Percentiles rank a stretch among this genome's conserved stretches.
Evolutionary conservation across 2,329 filamentous ascomycete genomes (phyloP).

Genomic region (Trichophyton rubrum): DNA sequence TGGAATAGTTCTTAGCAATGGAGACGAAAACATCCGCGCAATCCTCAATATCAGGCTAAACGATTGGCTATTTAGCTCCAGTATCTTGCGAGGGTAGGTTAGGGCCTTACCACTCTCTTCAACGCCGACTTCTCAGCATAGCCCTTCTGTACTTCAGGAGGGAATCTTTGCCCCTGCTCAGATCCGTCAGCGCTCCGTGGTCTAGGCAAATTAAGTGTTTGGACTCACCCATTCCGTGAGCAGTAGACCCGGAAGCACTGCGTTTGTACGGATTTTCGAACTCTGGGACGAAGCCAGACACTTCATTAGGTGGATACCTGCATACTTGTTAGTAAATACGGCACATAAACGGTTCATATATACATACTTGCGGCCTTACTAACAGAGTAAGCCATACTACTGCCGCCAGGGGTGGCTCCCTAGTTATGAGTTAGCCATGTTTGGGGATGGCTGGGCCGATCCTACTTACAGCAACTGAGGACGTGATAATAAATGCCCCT

Average conservation of each 20-base stretch:
- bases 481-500: constrained; percentile 51
- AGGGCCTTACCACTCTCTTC: constrained; percentile 40
- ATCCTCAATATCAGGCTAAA: constrained; percentile 32
- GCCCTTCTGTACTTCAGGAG: constrained; percentile 43
- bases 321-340: constrained; percentile 3
- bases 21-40: constrained; percentile 30
- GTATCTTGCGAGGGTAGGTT: not conserved
- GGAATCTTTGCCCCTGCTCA: constrained; percentile 43
- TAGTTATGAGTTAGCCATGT: constrained; percentile 27
- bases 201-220: not conserved
- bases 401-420: constrained; percentile 41
- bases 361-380: constrained; percentile 57
- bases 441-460: not conserved
- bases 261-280: constrained; percentile 51
- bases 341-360: not conserved
- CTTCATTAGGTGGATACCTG: constrained; percentile 53
- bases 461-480: constrained; percentile 44
- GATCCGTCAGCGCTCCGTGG: not conserved
- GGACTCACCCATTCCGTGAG: constrained; percentile 53
- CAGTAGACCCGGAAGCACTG: constrained; percentile 51
- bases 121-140: constrained; percentile 47
- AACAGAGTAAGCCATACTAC: constrained; percentile 59
- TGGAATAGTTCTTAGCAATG: constrained; percentile 34
- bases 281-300: constrained; percentile 51
- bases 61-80: constrained; percentile 9